A percentile compares a stretch with the other conserved stretches of the same genome.
These are phyloP conservation scores for Desmodesmus armatus DNA, from an alignment of 139 green algal genomes.

Conservation along the genomic window DNA sequence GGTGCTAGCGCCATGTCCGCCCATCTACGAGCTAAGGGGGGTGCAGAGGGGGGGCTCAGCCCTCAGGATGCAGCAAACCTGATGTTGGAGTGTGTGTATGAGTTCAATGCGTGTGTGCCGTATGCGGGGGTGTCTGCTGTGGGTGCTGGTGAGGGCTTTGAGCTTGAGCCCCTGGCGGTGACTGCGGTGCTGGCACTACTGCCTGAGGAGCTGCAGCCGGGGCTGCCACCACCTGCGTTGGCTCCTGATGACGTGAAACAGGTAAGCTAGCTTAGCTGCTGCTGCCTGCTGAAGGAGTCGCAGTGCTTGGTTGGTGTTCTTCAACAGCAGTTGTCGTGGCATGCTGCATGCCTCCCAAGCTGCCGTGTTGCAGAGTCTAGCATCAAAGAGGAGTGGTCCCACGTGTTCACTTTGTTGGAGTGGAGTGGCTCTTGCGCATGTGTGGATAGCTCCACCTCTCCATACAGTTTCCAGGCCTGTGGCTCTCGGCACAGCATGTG, in stretches of 20 bases:
- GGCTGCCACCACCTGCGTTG: constrained; percentile 18
- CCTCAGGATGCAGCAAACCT: constrained; percentile 46
- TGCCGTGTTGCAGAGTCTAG: no score
- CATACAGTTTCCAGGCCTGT: no score
- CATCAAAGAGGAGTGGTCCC: no score
- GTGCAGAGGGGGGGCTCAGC: constrained; percentile 53
- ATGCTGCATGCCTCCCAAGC: no score
- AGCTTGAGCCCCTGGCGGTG: constrained; percentile 45
- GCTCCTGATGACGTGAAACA: constrained; percentile 48
- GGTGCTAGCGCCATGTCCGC: background rate
- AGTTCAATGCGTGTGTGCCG: constrained; percentile 88
- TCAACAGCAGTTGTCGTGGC: no score
- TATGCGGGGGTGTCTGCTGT: constrained; percentile 67
- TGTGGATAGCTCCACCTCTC: no score
- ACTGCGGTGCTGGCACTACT: constrained; percentile 68
- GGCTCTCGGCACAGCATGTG: no score
- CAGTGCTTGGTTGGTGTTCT: no score
- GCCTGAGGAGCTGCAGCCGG: constrained; percentile 34
- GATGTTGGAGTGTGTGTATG: constrained; percentile 72
- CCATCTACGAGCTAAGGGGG: no score
- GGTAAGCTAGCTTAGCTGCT: background rate
- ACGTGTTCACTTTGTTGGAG: no score
- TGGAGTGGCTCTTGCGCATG: no score
- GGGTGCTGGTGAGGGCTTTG: constrained; percentile 33
- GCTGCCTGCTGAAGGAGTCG: no score